Percentiles rank a stretch among this genome's conserved stretches.
phyloP scores from a whole-genome alignment of 768 basidiomycete species.

The Mycena venus region DNA sequence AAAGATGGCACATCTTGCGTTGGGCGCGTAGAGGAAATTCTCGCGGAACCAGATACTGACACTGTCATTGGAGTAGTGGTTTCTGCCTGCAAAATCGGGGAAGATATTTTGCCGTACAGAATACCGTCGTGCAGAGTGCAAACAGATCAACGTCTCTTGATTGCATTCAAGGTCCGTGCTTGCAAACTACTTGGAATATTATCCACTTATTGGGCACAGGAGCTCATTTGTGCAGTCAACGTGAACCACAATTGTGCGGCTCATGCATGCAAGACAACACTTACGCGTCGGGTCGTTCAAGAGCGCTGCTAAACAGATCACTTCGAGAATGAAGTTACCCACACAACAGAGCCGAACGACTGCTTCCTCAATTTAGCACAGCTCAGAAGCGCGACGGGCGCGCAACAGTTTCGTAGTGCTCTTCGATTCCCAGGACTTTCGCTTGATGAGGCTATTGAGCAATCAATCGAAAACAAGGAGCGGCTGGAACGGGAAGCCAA shows the following conservation, averaged over 20 bases:
- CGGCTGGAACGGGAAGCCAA: not conserved
- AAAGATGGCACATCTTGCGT: not conserved
- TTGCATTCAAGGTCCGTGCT: not conserved
- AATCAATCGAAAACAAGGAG: not conserved
- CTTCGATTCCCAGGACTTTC: not conserved
- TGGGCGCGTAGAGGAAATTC: not conserved
- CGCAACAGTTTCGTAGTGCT: not conserved
- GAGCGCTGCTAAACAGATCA: not conserved
- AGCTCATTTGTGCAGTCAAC: not conserved
- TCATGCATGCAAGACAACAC: not conserved
- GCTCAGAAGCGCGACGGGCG: not conserved
- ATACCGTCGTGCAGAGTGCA: not conserved
- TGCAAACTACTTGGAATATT: not conserved
- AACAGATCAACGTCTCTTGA: not conserved
- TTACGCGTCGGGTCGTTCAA: not conserved
- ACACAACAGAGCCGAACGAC: not conserved
- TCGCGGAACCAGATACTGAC: not conserved
- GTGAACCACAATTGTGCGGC: constrained; percentile 4
- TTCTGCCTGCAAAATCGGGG: not conserved
- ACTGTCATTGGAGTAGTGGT: not conserved
- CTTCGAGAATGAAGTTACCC: not conserved
- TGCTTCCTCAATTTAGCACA: not conserved
- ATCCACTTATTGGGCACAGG: not conserved
- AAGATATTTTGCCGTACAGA: not conserved
- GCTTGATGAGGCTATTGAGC: not conserved